Evolutionary conservation across 1,284 basidiomycete species (phyloP), one percentile per base, ranked within the genome.

Genomic region (Leccinum angustisporum): DNA sequence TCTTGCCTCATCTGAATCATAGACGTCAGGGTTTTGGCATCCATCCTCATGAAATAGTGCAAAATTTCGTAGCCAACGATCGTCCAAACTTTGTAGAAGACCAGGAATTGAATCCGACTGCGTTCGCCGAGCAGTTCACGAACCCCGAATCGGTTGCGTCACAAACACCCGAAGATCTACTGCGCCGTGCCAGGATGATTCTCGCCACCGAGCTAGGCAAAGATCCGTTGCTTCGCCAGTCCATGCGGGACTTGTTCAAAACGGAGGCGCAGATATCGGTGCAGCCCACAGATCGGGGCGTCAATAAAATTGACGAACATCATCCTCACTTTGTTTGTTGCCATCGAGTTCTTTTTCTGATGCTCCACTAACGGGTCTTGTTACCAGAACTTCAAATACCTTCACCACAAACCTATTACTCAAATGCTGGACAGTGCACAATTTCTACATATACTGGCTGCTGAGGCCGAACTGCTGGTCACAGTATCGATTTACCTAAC

Each of bases 351-450:
- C 38, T 18, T 38, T 50, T 30, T 60, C 53, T 55, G 30, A 21
- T 40, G 25, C 54, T 25, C 4, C 52, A 18, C 50, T 67, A 34
- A 73, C 43, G 11, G 34, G 27, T 51, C 27, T n/a, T 50, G 48
- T 43, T 55, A 34, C 21, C 67, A 97, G 94, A 88, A 88, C 68
- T 99, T 99, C 86, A 99, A 99, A 81, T 99, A 98, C 78, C 81
- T 99, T 46, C 80, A 84, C 48, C 83, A 90, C 68, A 99, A 98
- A 74, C 90, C 87, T 10, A 83, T 94, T 34, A 75, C 75, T n/a
- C 83, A 86, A 7, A 88, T 98, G 83, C 72, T 87, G 52, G 82
- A 87, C 64, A 82, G 81, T 0, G 80, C 91, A 8, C 94, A 97
- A 70, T 97, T 97, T 78, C 80, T 99, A 34, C 88, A 95, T 67